Evolutionary conservation across 139 green algal species (phyloP), one percentile per base, ranked within the genome.

Genomic region (Picochlorum costavermella): DNA sequence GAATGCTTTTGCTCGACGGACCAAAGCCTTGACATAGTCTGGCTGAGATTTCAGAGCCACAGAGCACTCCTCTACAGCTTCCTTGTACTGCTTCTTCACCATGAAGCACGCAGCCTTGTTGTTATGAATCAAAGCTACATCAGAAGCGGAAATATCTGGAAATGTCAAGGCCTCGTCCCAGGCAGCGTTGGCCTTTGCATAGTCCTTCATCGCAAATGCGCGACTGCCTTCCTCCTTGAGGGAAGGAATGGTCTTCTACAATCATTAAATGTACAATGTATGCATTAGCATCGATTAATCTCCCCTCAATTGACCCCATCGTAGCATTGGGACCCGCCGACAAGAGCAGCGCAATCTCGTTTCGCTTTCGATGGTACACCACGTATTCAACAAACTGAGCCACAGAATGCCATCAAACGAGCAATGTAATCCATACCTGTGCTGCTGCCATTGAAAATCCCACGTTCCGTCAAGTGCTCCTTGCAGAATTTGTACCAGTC

Each of bases 51-150:
- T 72, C 37, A 95, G 81, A 8, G 85, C 83, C 5, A 58, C 59
- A n/a, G 75, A 75, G 72, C 86, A 93, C 67, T 91, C 85, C 51
- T 83, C 83, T 6, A 86, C 76, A 1, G 88, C 87, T 11, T 94
- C 86, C 70, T 94, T 91, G 74, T 80, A 89, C 76, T 71, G 81
- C 63, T 84, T 85, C 45, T 77, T 58, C 49, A 83, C 78, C 50
- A 91, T 82, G 63, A 81, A 83, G 80, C 87, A 94, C 13, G 83
- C 86, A 4, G 85, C 86, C 68, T 88, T 90, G 69, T 91, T 91
- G 75, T 68, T 76, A 63, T 86, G 75, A 56, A 94, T 71, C 44
- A 91, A 74, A 1, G 80, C 75, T 25, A 68, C 63, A 49, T 94
- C 88, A 4, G 71, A 5, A n/a, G 66, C 60, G 43, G 48, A 68